Base-by-base conservation (phyloP, 1,284 basidiomycete species). In the Fomitiporia mediterranea region DNA sequence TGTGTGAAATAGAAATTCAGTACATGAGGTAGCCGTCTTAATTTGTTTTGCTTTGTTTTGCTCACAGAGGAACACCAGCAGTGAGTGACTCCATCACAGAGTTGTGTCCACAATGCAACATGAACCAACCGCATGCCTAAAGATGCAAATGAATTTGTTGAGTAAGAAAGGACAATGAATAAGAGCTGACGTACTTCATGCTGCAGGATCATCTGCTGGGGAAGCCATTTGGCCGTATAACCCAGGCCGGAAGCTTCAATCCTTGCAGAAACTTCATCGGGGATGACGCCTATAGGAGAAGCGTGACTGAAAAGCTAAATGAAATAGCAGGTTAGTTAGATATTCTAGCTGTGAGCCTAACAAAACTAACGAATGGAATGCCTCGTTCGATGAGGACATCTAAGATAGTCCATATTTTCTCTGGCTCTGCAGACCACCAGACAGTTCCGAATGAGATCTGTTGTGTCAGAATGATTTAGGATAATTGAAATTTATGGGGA, bases 121-220 rank as follows among this genome's bases (percentile, higher is more conserved):
- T 47, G 28, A 62, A 52, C 58, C 60, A 62, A 11, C 58, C 58
- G 50, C 53, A 51, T 23, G 48, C 56, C 60, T 60, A 30, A n/a
- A 34, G n/a, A n/a, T n/a, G n/a, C n/a, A n/a, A n/a, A n/a, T n/a
- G n/a, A n/a, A n/a, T n/a, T n/a, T n/a, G n/a, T n/a, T n/a, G n/a
- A 17, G 11, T 27, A 21, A 25, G 6, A 1, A 37, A 4, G 15
- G 9, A 51, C 35, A 9, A 55, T 21, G 9, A 37, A 11, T 17
- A 15, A 13, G 13, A 32, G 6, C 0, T 17, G 9, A 47, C 56
- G 30, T 8, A 58, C 55, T 13, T 51, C 39, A 30, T 62, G 61
- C 25, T 49, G 44, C 25, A 62, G 37, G 11, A 62, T 60, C 13
- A 35, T 27, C 39, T 58, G 48, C 35, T 62, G 61, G 21, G 61